Evolutionary conservation across 108 stramenopile genomes (phyloP).

Genomic region (Poteriospumella lacustris): DNA sequence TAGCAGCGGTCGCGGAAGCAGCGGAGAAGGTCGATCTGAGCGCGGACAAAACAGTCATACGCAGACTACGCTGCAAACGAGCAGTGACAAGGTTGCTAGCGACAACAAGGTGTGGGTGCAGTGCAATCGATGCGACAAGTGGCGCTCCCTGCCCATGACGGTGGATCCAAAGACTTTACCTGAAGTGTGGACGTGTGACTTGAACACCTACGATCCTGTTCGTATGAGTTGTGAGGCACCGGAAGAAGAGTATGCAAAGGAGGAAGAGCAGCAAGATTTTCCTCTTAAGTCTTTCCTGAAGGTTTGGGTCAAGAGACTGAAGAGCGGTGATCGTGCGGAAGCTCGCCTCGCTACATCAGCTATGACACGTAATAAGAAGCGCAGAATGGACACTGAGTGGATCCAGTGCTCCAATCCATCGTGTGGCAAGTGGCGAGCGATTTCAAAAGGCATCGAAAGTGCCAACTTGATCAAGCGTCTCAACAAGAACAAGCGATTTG

Average conservation of each 20-base stretch:
- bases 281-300: neutral
- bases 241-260: neutral
- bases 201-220: slow-evolving; percentile 4
- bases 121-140: slow-evolving; percentile 18
- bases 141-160: neutral
- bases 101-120: slow-evolving; percentile 20
- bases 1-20: no score
- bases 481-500: neutral
- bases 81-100: neutral
- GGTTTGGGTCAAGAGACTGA: slow-evolving; percentile 15
- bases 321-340: neutral
- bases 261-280: neutral
- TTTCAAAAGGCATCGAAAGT: neutral
- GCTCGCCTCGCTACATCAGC: neutral
- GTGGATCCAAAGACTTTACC: slow-evolving; percentile 14
- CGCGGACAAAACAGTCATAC: no score
- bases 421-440: slow-evolving; percentile 31
- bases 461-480: neutral
- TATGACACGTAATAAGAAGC: neutral
- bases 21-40: no score
- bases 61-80: no score
- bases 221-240: neutral
- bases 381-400: slow-evolving; percentile 13
- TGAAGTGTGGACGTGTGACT: neutral
- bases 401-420: slow-evolving; percentile 17